These are phyloP conservation scores for Pinus albicaulis DNA, from an alignment of 75 land plant species.

Conservation along the genomic window DNA sequence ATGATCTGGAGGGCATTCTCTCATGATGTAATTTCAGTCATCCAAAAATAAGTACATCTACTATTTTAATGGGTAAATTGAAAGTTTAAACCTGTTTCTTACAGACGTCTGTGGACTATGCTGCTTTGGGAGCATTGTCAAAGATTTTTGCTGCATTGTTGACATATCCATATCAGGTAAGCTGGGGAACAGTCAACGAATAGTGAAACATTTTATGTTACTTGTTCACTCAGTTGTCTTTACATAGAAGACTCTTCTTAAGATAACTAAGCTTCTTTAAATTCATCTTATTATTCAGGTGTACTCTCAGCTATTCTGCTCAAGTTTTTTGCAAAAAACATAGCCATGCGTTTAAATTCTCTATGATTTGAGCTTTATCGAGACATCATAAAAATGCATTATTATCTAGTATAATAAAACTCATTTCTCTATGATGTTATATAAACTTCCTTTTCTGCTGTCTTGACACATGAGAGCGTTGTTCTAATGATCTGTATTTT, in stretches of 20 bases:
- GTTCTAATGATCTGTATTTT: neutral
- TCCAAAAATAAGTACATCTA: neutral
- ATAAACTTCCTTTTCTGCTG: neutral
- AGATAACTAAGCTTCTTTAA: neutral
- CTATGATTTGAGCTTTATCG: neutral
- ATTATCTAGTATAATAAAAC: neutral
- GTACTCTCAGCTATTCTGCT: neutral
- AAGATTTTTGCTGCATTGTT: slow-evolving; percentile 75
- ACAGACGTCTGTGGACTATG: slow-evolving; percentile 84
- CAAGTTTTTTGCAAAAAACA: neutral
- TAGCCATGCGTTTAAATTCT: neutral
- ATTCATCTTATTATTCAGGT: neutral
- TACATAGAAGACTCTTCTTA: neutral
- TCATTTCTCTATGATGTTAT: neutral
- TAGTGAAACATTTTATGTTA: neutral
- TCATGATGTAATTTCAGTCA: neutral
- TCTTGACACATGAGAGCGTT: neutral
- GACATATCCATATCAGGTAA: slow-evolving; percentile 94
- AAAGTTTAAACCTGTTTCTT: neutral
- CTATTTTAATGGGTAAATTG: neutral
- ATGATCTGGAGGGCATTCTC: neutral
- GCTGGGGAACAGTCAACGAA: neutral
- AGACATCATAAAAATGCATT: neutral
- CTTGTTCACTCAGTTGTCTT: neutral
- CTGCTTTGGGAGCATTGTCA: slow-evolving; percentile 80